Conservation (phyloP, 768 basidiomycete genomes). For the Roridomyces roridus region DNA sequence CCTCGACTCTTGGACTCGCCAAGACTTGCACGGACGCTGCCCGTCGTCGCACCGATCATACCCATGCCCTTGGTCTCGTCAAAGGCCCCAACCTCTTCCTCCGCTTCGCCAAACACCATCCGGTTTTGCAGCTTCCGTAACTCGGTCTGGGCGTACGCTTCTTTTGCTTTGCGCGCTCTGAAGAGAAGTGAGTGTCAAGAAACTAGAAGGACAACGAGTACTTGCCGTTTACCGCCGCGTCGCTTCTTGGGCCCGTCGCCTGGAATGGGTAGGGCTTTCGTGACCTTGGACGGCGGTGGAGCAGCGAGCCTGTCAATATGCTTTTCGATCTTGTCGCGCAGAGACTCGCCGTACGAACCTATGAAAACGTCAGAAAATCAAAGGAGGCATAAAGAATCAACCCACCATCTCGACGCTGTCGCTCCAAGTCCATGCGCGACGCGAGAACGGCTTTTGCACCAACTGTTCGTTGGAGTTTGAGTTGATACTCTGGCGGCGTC, state of each 20-base stretch:
- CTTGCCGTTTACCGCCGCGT: constrained; percentile 91
- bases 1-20: constrained; percentile 93
- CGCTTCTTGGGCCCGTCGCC: constrained; percentile 96
- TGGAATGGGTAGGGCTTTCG: constrained; percentile 92
- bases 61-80: constrained; percentile 98
- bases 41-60: constrained; percentile 90
- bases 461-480: constrained; percentile 92
- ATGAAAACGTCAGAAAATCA: not conserved
- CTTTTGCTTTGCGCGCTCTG: constrained; percentile 97
- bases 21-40: constrained; percentile 86
- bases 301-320: constrained; percentile 91
- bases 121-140: constrained; percentile 96
- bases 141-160: constrained; percentile 96
- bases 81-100: constrained; percentile 95
- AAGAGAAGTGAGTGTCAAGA: not conserved
- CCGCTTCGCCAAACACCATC: constrained; percentile 93
- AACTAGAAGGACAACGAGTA: constrained; percentile 3
- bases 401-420: constrained; percentile 80
- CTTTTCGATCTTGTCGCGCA: constrained; percentile 90
- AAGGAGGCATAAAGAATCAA: constrained; percentile 1
- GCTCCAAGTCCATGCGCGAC: constrained; percentile 93
- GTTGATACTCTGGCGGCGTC: constrained; percentile 87
- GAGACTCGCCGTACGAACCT: constrained; percentile 82
- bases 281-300: constrained; percentile 92
- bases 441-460: constrained; percentile 92